Evolutionary conservation across 208 protist genomes (phyloP).

Genomic region (Crithidia sp.): DNA sequence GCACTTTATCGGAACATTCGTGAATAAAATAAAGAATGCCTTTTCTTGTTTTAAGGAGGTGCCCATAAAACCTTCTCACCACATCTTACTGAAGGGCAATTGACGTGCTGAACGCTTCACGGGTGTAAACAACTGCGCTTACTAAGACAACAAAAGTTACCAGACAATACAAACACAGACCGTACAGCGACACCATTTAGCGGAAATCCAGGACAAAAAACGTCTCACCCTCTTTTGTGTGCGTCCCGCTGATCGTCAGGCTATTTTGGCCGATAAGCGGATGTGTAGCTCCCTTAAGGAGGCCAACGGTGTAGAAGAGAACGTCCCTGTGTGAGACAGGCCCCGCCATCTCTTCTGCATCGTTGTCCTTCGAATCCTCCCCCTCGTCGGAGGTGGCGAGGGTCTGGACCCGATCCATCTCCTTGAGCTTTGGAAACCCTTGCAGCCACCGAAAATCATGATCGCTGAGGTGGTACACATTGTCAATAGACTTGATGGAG

Average conservation of each 20-base stretch:
- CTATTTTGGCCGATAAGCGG: conserved; percentile 36
- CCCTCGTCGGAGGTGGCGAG: conserved; percentile 28
- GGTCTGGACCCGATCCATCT: conserved; percentile 41
- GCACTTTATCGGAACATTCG: too few relatives aligned
- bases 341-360: conserved; percentile 14
- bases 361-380: conserved; percentile 17
- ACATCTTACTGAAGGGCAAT: too few relatives aligned
- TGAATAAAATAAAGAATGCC: conserved; percentile 12
- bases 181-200: conserved; percentile 2
- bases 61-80: too few relatives aligned
- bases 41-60: background rate
- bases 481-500: conserved; percentile 71
- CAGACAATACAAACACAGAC: background rate
- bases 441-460: conserved; percentile 70
- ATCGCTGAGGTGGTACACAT: conserved; percentile 63
- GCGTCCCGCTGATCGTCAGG: conserved; percentile 45
- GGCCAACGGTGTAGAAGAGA: conserved; percentile 63
- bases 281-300: conserved; percentile 60
- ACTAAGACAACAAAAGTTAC: too few relatives aligned
- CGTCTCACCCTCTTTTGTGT: conserved; percentile 66
- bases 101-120: too few relatives aligned
- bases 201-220: conserved; percentile 77
- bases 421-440: conserved; percentile 53
- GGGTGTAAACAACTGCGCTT: too few relatives aligned
- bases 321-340: conserved; percentile 51